These are phyloP conservation scores for Vaccinium corymbosum DNA, from an alignment of 148 eudicot species.

Conservation along the genomic window DNA sequence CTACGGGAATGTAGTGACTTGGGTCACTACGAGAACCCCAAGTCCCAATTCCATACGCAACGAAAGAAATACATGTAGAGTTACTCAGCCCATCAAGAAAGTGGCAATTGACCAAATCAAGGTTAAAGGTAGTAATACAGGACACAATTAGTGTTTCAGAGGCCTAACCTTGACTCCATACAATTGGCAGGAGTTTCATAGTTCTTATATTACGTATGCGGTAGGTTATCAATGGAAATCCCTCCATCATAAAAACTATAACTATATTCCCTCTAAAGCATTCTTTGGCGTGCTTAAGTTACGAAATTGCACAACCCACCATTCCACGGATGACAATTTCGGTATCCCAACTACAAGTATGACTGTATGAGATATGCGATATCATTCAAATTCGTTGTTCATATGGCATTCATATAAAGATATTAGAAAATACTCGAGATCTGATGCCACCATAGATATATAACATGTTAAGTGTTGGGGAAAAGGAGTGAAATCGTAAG, in stretches of 20 bases:
- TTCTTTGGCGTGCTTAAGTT: neutral
- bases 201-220: neutral
- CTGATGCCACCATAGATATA: neutral
- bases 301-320: neutral
- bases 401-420: neutral
- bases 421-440: neutral
- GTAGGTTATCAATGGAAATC: neutral
- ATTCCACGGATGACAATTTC: neutral
- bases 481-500: neutral
- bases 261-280: neutral
- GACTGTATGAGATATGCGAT: neutral
- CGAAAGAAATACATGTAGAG: too few relatives aligned
- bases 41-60: too few relatives aligned
- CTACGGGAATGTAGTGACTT: too few relatives aligned
- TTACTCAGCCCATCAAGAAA: too few relatives aligned
- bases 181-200: slow-evolving; percentile 2
- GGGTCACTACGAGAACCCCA: too few relatives aligned
- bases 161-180: neutral
- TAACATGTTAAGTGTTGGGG: neutral
- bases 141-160: neutral
- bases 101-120: too few relatives aligned
- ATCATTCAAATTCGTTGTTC: neutral
- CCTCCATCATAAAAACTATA: neutral
- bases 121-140: too few relatives aligned
- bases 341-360: neutral